Percentiles rank a stretch among this genome's conserved stretches.
Conservation (phyloP, 805 yeast genomes). For the Schizosaccharomyces lindneri region DNA sequence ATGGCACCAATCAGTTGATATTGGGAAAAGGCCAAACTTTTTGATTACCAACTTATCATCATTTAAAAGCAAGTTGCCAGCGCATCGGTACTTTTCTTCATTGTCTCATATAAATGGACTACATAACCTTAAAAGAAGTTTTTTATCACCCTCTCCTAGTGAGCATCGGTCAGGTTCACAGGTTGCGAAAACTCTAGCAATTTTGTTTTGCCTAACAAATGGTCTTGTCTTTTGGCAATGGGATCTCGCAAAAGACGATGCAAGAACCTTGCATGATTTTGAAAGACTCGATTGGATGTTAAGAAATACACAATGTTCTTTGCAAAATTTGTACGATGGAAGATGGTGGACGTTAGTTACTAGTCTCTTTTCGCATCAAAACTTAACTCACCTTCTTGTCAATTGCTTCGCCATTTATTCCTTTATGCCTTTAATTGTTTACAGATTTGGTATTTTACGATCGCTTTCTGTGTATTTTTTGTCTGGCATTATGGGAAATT, state of each 20-base stretch:
- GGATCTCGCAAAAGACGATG: background rate
- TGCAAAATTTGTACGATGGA: background rate
- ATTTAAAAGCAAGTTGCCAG: no score
- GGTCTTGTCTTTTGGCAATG: background rate
- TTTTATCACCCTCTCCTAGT: background rate
- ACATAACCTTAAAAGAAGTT: no score
- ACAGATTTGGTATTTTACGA: background rate
- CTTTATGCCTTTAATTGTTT: background rate
- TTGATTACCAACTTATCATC: no score
- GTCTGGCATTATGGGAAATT: background rate
- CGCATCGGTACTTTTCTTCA: no score
- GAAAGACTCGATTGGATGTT: background rate
- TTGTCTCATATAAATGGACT: no score
- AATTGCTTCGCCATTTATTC: background rate
- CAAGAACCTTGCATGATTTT: background rate
- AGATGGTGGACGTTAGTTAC: background rate
- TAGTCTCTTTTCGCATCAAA: background rate
- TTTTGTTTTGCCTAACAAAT: background rate
- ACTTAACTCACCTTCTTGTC: background rate
- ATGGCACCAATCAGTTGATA: no score
- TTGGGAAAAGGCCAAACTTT: no score
- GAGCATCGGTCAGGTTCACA: background rate
- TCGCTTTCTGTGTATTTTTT: background rate
- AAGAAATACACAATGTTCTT: background rate
- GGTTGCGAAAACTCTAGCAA: background rate